phyloP scores from a whole-genome alignment of 2,329 filamentous ascomycete species.

The Phaeosphaeriaceae sp. region DNA sequence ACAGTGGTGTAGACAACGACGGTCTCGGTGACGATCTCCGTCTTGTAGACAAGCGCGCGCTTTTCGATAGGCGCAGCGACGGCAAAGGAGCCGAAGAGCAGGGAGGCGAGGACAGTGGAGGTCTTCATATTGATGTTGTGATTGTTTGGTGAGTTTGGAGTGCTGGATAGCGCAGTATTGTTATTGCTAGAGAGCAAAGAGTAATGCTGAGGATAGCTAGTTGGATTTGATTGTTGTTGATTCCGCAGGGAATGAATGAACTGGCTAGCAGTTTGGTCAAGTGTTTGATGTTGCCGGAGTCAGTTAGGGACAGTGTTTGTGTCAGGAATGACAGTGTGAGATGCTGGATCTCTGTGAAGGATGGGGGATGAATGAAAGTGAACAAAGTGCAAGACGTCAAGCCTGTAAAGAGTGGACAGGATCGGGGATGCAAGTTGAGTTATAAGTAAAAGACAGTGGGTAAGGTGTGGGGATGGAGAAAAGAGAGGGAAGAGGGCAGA shows the following conservation, averaged over 20 bases:
- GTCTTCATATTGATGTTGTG: slow-evolving; percentile 43
- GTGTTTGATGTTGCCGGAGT: slow-evolving; percentile 15
- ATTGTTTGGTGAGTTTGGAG: slow-evolving; percentile 4
- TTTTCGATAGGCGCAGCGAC: slow-evolving; percentile 42
- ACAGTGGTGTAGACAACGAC: slow-evolving; percentile 45
- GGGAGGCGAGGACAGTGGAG: slow-evolving; percentile 42
- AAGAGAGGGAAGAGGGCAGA: slow-evolving; percentile 16
- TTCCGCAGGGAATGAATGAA: slow-evolving; percentile 35
- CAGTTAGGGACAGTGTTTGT: slow-evolving; percentile 30
- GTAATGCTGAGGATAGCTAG: slow-evolving; percentile 20
- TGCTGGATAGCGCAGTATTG: slow-evolving; percentile 21
- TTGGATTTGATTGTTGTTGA: slow-evolving; percentile 12
- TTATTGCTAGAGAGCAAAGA: slow-evolving; percentile 20
- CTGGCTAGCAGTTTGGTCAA: slow-evolving; percentile 45
- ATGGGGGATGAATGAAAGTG: slow-evolving; percentile 37
- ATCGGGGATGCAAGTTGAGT: slow-evolving; percentile 20
- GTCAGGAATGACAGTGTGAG: slow-evolving; percentile 41
- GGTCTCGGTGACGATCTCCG: slow-evolving; percentile 41
- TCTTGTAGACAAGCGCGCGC: slow-evolving; percentile 45
- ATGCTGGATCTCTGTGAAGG: slow-evolving; percentile 42
- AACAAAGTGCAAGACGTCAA: slow-evolving; percentile 44
- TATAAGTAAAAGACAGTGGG: slow-evolving; percentile 28
- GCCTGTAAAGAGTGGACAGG: slow-evolving; percentile 49
- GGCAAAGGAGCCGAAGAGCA: slow-evolving; percentile 44
- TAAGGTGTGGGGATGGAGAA: slow-evolving; percentile 21